Conservation (phyloP, 2,329 filamentous ascomycete genomes). For the Penicillium glabrum region DNA sequence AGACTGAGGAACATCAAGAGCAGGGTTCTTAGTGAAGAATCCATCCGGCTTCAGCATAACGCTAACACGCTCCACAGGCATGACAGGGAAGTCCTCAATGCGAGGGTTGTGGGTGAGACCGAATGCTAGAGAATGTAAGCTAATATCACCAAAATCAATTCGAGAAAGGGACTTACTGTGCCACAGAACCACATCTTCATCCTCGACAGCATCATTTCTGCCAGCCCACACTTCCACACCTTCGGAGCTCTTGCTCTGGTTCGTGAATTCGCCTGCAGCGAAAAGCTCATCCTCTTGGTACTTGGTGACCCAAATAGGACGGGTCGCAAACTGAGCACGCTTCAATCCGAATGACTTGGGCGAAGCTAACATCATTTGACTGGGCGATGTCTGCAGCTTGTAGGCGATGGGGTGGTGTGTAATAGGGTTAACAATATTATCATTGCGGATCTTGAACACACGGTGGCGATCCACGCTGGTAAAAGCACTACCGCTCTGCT, state of each 20-base stretch:
- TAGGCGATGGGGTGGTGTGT: slow-evolving; percentile 50
- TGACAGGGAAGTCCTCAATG: slow-evolving; percentile 66
- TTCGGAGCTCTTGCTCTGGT: slow-evolving; percentile 54
- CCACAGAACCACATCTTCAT: slow-evolving; percentile 46
- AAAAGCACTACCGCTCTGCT: slow-evolving; percentile 51
- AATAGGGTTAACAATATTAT: slow-evolving; percentile 45
- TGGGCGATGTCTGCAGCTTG: slow-evolving; percentile 50
- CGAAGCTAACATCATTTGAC: slow-evolving; percentile 52
- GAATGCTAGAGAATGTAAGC: slow-evolving; percentile 32
- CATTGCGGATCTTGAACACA: slow-evolving; percentile 56
- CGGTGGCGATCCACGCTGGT: slow-evolving; percentile 52
- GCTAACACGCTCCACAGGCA: slow-evolving; percentile 59
- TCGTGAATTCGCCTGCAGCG: slow-evolving; percentile 53
- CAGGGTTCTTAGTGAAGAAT: slow-evolving; percentile 53
- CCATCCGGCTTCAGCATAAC: slow-evolving; percentile 51
- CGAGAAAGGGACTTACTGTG: slow-evolving; percentile 32
- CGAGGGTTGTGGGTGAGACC: slow-evolving; percentile 65
- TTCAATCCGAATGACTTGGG: slow-evolving; percentile 46
- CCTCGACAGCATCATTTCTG: slow-evolving; percentile 49
- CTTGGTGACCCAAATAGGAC: slow-evolving; percentile 57
- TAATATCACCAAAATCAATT: slow-evolving; percentile 29
- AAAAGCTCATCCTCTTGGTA: slow-evolving; percentile 55
- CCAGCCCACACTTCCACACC: slow-evolving; percentile 55
- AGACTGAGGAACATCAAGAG: slow-evolving; percentile 47
- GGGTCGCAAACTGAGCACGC: slow-evolving; percentile 53